Base-by-base conservation (phyloP, 2,329 filamentous ascomycete genomes). In the Aspergillus unguis region DNA sequence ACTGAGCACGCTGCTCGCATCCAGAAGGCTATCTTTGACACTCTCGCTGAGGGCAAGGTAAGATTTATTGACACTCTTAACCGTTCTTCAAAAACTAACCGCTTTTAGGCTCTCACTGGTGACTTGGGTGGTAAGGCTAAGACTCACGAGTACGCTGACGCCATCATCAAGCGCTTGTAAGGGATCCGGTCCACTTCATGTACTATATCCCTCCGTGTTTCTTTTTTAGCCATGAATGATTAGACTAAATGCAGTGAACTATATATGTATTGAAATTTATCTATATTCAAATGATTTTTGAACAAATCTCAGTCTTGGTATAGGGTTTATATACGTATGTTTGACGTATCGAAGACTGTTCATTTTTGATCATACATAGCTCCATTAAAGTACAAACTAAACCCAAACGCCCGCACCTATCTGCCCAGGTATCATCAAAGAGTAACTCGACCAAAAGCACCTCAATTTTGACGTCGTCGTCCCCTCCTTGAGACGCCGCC, bases 51-150 rank as follows among this genome's bases (percentile, higher is more conserved):
- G 82, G 94, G 94, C 79, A 96, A 96, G 87, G 80, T 84, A 70
- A 65, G 76, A 66, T 50, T 46, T 46, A 33, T n/a, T 23, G 7
- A 25, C 25, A 10, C 10, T 17, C 10, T 17, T n/a, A n/a, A 27
- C 26, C 25, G 26, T 4, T 25, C 6, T 32, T 32, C 9, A 32
- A 26, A 44, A 41, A 23, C 4, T 6, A 43, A 46, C 58, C 60
- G 38, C 42, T 37, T 29, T 23, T 42, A 84, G 82, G 76, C 85
- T 58, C 85, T 99, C 75, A 99, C 94, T 32, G 92, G 94, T 68
- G 94, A 99, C 76, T 81, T 99, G 66, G 94, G 94, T 66, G 94
- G 94, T 73, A 96, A 91, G 80, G 84, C 94, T 67, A 96, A 95
- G 85, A 99, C 94, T 55, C 80, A 86, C 77, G 90, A 99, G 80